Evolutionary conservation across 805 yeast species (phyloP), one percentile per base, ranked within the genome.

Genomic region (Barnettozyma vustinii): DNA sequence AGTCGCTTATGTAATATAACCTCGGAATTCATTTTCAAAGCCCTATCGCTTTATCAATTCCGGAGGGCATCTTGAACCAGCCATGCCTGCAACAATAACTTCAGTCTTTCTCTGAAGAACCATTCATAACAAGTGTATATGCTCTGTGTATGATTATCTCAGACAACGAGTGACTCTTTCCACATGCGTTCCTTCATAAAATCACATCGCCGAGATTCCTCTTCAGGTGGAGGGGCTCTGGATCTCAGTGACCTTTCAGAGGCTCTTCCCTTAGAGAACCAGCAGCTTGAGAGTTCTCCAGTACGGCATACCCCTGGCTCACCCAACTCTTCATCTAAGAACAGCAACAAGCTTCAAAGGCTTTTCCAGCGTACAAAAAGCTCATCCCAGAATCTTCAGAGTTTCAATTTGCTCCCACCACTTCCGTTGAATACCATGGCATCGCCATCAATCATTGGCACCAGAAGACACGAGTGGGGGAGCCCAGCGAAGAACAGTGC

Each of bases 391-490:
- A 56, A 47, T 39, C 48, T 47, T 2, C 55, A 21, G 23, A 37
- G 20, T 30, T 53, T 42, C 45, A 54, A 64, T 54, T 48, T 57
- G 1, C 44, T 44, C 9, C 56, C 58, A 7, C 61, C 60, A 6
- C 40, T 36, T 3, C 40, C 52, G 2, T 30, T 44, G 40, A 19
- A 50, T 26, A 30, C 47, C 50, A 25, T 53, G 1, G 19, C 58
- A 12, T 59, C 64, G 10, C 69, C 73, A 1, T 60, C 70, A 0
- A 75, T 75, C 8, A 66, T 64, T 32, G 80, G 80, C 8, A 76
- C 79, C 13, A 61, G 77, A 30, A 71, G 73, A 12, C 79, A 75
- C 53, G 75, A 74, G 39, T 76, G 80, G 80, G 79, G 78, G 0
- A 59, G 45, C 4, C 19, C 51, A 6, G 48, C 47, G 10, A 44